Evolutionary conservation across 2,329 filamentous ascomycete species (phyloP), one percentile per base, ranked within the genome.

Genomic region (Didymella segeticola): DNA sequence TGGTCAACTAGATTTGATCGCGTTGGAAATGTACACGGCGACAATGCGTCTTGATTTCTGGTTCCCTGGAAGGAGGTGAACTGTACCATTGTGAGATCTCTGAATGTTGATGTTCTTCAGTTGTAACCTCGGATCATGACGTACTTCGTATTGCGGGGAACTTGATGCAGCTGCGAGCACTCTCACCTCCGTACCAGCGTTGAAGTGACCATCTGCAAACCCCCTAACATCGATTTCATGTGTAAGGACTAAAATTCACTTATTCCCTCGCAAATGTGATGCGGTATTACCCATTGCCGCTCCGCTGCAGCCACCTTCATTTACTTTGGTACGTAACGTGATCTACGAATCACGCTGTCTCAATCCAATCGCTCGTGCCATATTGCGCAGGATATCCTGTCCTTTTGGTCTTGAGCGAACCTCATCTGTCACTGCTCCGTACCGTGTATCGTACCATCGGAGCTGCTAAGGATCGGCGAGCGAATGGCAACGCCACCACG

Each of bases 71-170:
- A n/a, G n/a, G n/a, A n/a, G n/a, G n/a, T n/a, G 11, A 8, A 25
- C 25, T 12, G 23, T 43, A 4, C 17, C n/a, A 15, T 5, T 8
- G 27, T 12, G 10, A 29, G 27, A 29, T 29, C 5, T 26, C 9
- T 41, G 23, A 31, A n/a, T 5, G 22, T 36, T 11, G 26, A 36
- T 12, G 23, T 2, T n/a, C 4, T 25, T 29, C 33, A 51, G 17
- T 11, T 20, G 30, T 27, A 36, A 53, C 58, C 56, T 60, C 58
- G 48, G 60, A 51, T 56, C 53, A 57, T 61, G 58, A 58, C 56
- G 56, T 58, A 60, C 19, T 58, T 57, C 53, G 61, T 58, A 60
- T 19, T 58, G 60, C 53, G 61, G 61, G 60, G 57, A 62, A 56
- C 11, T 3, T 33, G 19, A 27, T 31, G 25, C 30, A 38, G 29